phyloP scores from a whole-genome alignment of 176 grass and related monocot species.

The Aegilops longissima region DNA sequence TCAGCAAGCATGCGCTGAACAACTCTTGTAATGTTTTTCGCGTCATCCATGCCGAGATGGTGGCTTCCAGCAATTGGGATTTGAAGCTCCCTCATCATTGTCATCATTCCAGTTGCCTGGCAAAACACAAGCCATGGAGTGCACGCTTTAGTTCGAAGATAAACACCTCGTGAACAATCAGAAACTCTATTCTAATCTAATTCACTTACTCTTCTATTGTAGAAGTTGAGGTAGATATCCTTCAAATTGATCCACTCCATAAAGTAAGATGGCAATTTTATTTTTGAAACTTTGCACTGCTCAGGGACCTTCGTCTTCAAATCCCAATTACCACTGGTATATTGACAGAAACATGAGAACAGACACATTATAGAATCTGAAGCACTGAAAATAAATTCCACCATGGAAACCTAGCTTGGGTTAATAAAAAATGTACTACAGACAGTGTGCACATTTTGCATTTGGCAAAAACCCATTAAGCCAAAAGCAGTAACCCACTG shows the following conservation, averaged over 20 bases:
- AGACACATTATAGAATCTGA: neutral
- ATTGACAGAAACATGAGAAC: slow-evolving; percentile 27
- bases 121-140: slow-evolving; percentile 9
- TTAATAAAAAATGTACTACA: neutral
- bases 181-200: neutral
- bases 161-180: neutral
- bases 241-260: slow-evolving; percentile 96
- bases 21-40: slow-evolving; percentile 87
- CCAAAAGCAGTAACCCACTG: neutral
- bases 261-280: slow-evolving; percentile 79
- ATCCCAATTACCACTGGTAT: slow-evolving; percentile 89
- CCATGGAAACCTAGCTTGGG: neutral
- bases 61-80: slow-evolving; percentile 71
- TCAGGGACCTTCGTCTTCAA: slow-evolving; percentile 94
- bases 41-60: slow-evolving; percentile 88
- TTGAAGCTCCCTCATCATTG: slow-evolving; percentile 79
- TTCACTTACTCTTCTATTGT: slow-evolving; percentile 66
- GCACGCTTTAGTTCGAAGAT: slow-evolving; percentile 12
- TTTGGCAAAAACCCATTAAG: neutral
- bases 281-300: slow-evolving; percentile 76
- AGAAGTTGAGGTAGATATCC: slow-evolving; percentile 90
- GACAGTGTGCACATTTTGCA: neutral
- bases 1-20: slow-evolving; percentile 77
- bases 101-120: slow-evolving; percentile 91
- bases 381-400: slow-evolving; percentile 6